Base-by-base conservation (phyloP, 106 monocot genomes). In the Platanthera guangdongensis region DNA sequence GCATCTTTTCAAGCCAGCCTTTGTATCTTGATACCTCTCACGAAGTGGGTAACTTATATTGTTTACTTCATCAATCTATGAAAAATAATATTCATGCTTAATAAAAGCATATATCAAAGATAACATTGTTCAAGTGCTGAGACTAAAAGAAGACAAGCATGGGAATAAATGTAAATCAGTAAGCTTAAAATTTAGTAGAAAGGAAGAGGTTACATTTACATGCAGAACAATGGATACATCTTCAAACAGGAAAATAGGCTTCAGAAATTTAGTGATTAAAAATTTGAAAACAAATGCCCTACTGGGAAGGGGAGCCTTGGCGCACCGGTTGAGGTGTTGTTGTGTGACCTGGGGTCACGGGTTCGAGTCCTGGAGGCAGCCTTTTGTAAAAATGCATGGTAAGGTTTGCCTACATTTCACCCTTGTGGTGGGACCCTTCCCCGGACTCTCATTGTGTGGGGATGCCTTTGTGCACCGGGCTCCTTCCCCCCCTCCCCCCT, bases 11-110 rank as follows among this genome's bases (percentile, higher is more conserved):
- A 21, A 54, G 15, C 97, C 92, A 55, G 90, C 85, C 54, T 59
- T 75, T 71, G 59, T 76, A 63, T 82, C 83, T 13, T 85, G 84
- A 78, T 92, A 99, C 54, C 97, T 86, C 75, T 92, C 94, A 71
- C 88, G 80, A 63, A 99, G 81, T 46, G 88, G 74, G 77, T 68
- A 73, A 53, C 87, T 85, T 32, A 94, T 84, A 74, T 94, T 92
- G 30, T 85, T 81, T 57, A 87, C 73, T 78, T 99, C 97, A 90
- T 99, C 97, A 80, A 94, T 89, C 96, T 96, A 68, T 45, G 78
- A 64, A 12, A 67, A 53, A 53, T 10, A 30, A 3, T 30, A 67
- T 11, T 39, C 39, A 30, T 1, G 4, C 32, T 67, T 30, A 67
- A 39, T 67, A 39, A 32, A 30, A 67, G 12, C 7, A 65, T 9